Percentiles rank a stretch among this genome's conserved stretches.
phyloP scores from a whole-genome alignment of 1,139 yeast species.

The Yamadazyma triangularis region DNA sequence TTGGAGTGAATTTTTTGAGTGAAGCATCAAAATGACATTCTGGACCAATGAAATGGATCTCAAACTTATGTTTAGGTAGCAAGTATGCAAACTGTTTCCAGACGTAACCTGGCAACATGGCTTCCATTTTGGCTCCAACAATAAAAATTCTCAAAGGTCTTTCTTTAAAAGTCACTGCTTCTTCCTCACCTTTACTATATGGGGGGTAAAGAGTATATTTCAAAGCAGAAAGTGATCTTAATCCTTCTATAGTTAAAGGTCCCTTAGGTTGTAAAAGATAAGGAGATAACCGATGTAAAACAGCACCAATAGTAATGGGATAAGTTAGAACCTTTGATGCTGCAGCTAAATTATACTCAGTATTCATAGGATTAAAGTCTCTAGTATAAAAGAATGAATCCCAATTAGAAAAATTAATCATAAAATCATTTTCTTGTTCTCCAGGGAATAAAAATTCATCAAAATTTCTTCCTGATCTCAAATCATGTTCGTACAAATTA shows the following conservation, averaged over 20 bases:
- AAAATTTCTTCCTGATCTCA: slow-evolving; percentile 88
- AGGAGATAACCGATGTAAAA: slow-evolving; percentile 82
- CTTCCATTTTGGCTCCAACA: slow-evolving; percentile 89
- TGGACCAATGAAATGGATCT: slow-evolving; percentile 91
- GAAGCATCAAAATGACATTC: slow-evolving; percentile 73
- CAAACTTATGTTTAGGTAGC: slow-evolving; percentile 79
- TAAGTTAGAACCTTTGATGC: slow-evolving; percentile 91
- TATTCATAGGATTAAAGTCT: slow-evolving; percentile 92
- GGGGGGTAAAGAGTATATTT: slow-evolving; percentile 84
- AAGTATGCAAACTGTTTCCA: slow-evolving; percentile 92
- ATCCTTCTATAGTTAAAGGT: slow-evolving; percentile 85
- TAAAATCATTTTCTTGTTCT: slow-evolving; percentile 69
- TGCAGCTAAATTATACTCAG: slow-evolving; percentile 93
- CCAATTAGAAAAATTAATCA: slow-evolving; percentile 82
- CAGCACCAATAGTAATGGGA: slow-evolving; percentile 84
- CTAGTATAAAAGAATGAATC: slow-evolving; percentile 91
- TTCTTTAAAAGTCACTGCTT: slow-evolving; percentile 55
- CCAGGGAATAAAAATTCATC: slow-evolving; percentile 95
- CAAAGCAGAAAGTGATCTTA: slow-evolving; percentile 86
- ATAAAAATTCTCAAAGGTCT: slow-evolving; percentile 87
- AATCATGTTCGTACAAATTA: slow-evolving; percentile 89
- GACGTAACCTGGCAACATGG: slow-evolving; percentile 89
- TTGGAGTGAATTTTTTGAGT: slow-evolving; percentile 31
- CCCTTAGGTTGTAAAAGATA: slow-evolving; percentile 79
- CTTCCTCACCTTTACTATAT: slow-evolving; percentile 41